A percentile compares a stretch with the other conserved stretches of the same genome.
These are phyloP conservation scores for Fraxinus floribunda DNA, from an alignment of 305 asterid species.

Conservation along the genomic window DNA sequence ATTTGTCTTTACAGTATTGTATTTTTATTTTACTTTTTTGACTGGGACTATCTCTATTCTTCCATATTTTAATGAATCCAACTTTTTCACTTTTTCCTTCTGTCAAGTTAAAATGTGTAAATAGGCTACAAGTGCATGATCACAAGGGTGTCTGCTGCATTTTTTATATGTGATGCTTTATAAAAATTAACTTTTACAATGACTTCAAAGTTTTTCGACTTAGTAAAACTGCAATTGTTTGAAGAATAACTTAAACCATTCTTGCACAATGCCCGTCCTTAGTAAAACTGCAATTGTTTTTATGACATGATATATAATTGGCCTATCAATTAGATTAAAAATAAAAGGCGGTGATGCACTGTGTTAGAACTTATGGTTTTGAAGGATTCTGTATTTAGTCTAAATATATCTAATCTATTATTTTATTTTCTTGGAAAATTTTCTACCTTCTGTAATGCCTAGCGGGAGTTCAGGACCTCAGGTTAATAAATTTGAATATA, in stretches of 20 bases:
- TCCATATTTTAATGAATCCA: background rate
- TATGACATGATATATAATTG: background rate
- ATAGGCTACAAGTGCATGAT: background rate
- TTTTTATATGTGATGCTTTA: background rate
- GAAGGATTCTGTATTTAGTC: background rate
- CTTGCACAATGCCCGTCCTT: background rate
- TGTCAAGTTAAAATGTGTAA: background rate
- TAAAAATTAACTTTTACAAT: background rate
- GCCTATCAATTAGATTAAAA: background rate
- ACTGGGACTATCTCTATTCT: background rate
- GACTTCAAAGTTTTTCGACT: background rate
- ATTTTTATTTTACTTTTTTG: background rate
- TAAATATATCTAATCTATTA: background rate
- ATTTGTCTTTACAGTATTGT: background rate
- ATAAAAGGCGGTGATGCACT: background rate
- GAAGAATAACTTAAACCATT: background rate
- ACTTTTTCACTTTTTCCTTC: background rate
- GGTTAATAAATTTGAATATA: conserved; percentile 1
- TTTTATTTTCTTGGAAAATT: background rate
- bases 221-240: background rate
- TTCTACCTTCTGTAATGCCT: background rate
- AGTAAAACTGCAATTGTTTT: background rate
- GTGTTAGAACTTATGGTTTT: background rate
- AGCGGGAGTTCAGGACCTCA: background rate
- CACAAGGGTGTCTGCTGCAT: background rate